These are phyloP conservation scores for Populus euphratica DNA, from an alignment of 345 rosid species.

Conservation along the genomic window DNA sequence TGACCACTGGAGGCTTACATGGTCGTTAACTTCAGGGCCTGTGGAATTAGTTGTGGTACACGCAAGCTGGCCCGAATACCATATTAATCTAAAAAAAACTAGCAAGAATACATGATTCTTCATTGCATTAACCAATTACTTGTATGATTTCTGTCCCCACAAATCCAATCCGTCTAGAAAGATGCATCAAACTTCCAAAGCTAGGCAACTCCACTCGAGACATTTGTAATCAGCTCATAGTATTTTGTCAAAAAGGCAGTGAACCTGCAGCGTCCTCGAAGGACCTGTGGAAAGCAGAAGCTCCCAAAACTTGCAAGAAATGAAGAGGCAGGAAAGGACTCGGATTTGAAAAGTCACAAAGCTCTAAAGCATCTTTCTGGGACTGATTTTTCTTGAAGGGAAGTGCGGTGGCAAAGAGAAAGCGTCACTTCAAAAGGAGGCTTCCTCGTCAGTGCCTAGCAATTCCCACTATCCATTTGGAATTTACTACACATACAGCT, in stretches of 20 bases:
- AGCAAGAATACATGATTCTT: not conserved
- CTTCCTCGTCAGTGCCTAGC: slow-evolving; percentile 15
- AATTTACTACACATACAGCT: not conserved
- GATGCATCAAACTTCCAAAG: too few relatives aligned
- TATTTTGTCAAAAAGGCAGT: not conserved
- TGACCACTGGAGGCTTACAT: too few relatives aligned
- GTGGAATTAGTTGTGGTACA: too few relatives aligned
- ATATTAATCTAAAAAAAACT: too few relatives aligned
- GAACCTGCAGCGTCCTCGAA: not conserved
- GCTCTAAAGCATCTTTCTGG: not conserved
- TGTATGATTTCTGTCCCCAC: not conserved
- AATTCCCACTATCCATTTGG: not conserved
- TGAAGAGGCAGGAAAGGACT: not conserved
- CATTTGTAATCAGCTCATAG: not conserved
- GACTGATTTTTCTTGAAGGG: not conserved
- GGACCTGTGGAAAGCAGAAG: not conserved
- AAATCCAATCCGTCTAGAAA: not conserved
- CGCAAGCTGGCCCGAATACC: too few relatives aligned
- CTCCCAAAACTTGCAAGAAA: not conserved
- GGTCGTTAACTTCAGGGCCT: too few relatives aligned
- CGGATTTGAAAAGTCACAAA: slow-evolving; percentile 8
- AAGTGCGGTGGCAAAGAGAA: slow-evolving; percentile 10
- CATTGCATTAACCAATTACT: not conserved
- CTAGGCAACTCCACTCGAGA: not conserved
- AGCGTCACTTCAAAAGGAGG: slow-evolving; percentile 9